Evolutionary conservation across 2,329 filamentous ascomycete species (phyloP).

Genomic region (Aspergillus bombycis): DNA sequence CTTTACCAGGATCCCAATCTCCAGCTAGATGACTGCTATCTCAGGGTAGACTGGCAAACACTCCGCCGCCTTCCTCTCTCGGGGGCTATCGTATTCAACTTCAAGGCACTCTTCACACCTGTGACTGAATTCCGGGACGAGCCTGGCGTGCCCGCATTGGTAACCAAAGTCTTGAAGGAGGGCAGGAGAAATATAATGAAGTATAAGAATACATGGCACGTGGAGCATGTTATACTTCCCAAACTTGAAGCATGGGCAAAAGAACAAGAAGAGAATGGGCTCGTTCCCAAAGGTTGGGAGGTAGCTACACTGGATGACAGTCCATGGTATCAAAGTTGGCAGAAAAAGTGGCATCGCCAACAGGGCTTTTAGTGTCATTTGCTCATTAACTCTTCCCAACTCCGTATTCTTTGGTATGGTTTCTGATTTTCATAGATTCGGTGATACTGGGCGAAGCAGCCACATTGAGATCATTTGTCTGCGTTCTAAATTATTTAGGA

Average conservation of each 20-base stretch:
- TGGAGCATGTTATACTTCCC: constrained; percentile 72
- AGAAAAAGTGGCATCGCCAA: constrained; percentile 69
- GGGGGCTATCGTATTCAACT: constrained; percentile 79
- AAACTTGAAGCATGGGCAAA: constrained; percentile 64
- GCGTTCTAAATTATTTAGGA: neutral
- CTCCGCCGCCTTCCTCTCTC: constrained; percentile 76
- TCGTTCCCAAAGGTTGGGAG: constrained; percentile 66
- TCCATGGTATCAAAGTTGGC: constrained; percentile 77
- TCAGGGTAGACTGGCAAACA: constrained; percentile 89
- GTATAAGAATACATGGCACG: constrained; percentile 82
- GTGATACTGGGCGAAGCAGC: neutral
- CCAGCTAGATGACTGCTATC: constrained; percentile 60
- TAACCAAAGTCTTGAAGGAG: constrained; percentile 70
- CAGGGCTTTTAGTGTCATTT: constrained; percentile 58
- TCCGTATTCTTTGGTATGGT: neutral
- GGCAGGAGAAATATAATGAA: constrained; percentile 72
- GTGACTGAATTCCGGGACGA: constrained; percentile 71
- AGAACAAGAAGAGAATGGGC: constrained; percentile 67
- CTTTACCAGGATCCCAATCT: constrained; percentile 61
- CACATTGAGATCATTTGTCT: neutral
- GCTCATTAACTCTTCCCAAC: neutral
- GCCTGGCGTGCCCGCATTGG: constrained; percentile 69
- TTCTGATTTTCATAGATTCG: neutral
- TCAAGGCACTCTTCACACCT: constrained; percentile 83
- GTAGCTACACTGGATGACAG: constrained; percentile 71